phyloP scores from a whole-genome alignment of 2,329 filamentous ascomycete species.

The Ceratocystis smalleyi region DNA sequence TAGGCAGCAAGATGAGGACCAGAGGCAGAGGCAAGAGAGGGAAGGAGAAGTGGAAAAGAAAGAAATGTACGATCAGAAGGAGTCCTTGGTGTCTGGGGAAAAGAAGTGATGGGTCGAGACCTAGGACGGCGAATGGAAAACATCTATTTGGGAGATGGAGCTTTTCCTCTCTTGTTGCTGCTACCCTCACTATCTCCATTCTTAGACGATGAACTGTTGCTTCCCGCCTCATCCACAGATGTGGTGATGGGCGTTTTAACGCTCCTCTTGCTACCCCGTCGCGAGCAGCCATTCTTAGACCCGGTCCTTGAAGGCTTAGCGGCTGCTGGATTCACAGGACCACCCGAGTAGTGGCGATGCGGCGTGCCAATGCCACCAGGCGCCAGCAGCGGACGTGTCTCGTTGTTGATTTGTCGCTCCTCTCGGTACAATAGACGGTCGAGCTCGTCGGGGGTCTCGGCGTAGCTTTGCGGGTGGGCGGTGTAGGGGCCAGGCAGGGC shows the following conservation, averaged over 20 bases:
- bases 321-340: not conserved
- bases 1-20: not conserved
- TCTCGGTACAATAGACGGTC: slow-evolving; percentile 36
- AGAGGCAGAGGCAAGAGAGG: not conserved
- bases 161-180: not conserved
- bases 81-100: not conserved
- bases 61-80: not conserved
- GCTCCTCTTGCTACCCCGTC: slow-evolving; percentile 2
- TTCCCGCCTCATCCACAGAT: not conserved
- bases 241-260: not conserved
- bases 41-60: not conserved
- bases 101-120: not conserved
- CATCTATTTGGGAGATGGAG: not conserved
- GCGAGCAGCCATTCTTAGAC: not conserved
- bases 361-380: slow-evolving; percentile 36
- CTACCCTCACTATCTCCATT: not conserved
- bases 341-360: slow-evolving; percentile 17
- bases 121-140: not conserved
- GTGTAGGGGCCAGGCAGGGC: slow-evolving; percentile 36
- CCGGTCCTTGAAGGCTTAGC: not conserved
- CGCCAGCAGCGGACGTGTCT: slow-evolving; percentile 35
- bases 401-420: slow-evolving; percentile 34
- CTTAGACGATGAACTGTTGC: not conserved
- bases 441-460: slow-evolving; percentile 36
- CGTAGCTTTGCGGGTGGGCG: slow-evolving; percentile 37